Base-by-base conservation (phyloP, 1,284 basidiomycete genomes). In the Sanguinoderma infundibulare region DNA sequence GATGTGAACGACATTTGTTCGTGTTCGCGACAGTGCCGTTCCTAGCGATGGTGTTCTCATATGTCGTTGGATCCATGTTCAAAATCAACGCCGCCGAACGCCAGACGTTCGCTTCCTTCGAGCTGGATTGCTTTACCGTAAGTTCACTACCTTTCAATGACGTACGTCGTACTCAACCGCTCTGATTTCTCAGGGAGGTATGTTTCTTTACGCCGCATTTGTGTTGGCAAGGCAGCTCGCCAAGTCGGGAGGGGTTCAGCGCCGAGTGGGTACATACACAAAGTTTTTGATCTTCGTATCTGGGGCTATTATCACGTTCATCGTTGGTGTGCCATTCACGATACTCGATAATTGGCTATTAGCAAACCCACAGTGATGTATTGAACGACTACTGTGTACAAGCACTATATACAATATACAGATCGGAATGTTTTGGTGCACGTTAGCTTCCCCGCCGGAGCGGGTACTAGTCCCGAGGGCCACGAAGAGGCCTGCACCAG, bases 401-500 rank as follows among this genome's bases (percentile, higher is more conserved):
- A 17, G 17, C 20, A 22, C 20, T 10, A 44, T 26, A 4, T 26
- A 26, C 26, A 5, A 44, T 7, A 7, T 44, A 44, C 22, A 2
- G 15, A 44, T 5, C 4, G 12, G 4, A 14, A 44, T 14, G 15
- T 60, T 60, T 60, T 39, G 59, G 59, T 47, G 59, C 59, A 55
- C 30, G 53, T 60, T 60, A 51, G 59, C 53, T 60, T 60, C 59
- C 59, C 59, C 47, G 47, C 59, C 34, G 35, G 22, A 44, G 35
- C 59, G 28, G 59, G 59, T 60, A 60, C 59, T 60, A 60, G 22
- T 60, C 59, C 53, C 59, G 59, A 60, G 57, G 57, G 52, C 57
- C 57, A 53, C 57, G 57, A 24, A 59, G 57, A 59, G 57, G 57
- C 57, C 57, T 54, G 57, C 52, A 44, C 57, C 57, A 59, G 51